A percentile compares a stretch with the other conserved stretches of the same genome.
Conservation (phyloP, 2,329 filamentous ascomycete species). For the Colletotrichum australisinense region DNA sequence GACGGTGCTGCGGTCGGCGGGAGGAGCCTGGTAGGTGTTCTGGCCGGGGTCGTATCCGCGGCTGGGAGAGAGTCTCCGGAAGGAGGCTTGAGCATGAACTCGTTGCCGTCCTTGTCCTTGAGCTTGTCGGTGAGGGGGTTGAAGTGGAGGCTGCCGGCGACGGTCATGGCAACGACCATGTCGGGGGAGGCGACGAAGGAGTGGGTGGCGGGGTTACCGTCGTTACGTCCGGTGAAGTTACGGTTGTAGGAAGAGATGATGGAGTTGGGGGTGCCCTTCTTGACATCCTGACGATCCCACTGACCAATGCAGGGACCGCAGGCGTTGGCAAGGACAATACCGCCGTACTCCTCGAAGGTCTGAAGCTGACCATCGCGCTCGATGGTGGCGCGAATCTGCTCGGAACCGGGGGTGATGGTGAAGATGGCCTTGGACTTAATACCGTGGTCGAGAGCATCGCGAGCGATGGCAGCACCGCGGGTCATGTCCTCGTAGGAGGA, state of each 20-base stretch:
- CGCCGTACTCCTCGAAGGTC: slow-evolving; percentile 96
- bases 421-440: slow-evolving; percentile 94
- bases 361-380: slow-evolving; percentile 89
- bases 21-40: slow-evolving; percentile 96
- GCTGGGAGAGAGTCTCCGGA: slow-evolving; percentile 80
- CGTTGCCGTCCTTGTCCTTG: slow-evolving; percentile 95
- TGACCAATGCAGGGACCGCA: slow-evolving; percentile 94
- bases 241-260: slow-evolving; percentile 99
- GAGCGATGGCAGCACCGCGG: slow-evolving; percentile 89
- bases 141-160: slow-evolving; percentile 89
- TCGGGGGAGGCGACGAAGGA: slow-evolving; percentile 94
- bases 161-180: slow-evolving; percentile 85
- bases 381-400: slow-evolving; percentile 96
- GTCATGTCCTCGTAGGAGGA: slow-evolving; percentile 72
- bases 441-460: slow-evolving; percentile 90
- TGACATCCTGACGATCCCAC: slow-evolving; percentile 93
- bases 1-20: slow-evolving; percentile 78
- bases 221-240: slow-evolving; percentile 99
- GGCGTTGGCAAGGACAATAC: slow-evolving; percentile 93
- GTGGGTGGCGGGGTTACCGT: slow-evolving; percentile 94
- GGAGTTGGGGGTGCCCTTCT: slow-evolving; percentile 95
- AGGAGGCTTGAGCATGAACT: slow-evolving; percentile 88
- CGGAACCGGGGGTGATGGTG: slow-evolving; percentile 94
- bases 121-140: slow-evolving; percentile 94
- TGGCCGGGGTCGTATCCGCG: slow-evolving; percentile 90